These are phyloP conservation scores for Atkinsonella hypoxylon DNA, from an alignment of 2,329 filamentous ascomycete species.

Conservation along the genomic window DNA sequence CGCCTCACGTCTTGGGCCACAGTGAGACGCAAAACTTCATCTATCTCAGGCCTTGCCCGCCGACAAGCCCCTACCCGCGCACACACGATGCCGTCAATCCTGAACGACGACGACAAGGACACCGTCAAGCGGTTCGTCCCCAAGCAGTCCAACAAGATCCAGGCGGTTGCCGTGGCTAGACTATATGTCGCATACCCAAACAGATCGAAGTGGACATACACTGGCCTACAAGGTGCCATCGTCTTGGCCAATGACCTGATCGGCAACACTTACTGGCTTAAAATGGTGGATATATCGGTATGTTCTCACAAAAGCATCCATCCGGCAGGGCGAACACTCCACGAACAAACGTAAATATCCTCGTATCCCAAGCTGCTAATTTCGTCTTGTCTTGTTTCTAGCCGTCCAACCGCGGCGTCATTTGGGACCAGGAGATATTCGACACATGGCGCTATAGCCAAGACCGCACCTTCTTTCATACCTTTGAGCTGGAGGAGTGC, in stretches of 20 bases:
- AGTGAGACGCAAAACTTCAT: neutral
- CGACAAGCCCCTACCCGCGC: slow-evolving; percentile 9
- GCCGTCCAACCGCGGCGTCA: slow-evolving; percentile 69
- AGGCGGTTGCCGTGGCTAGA: slow-evolving; percentile 83
- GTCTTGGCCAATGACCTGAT: slow-evolving; percentile 91
- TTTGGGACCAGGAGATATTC: slow-evolving; percentile 98
- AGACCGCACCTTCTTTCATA: slow-evolving; percentile 94
- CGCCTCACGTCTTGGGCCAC: neutral
- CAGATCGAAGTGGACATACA: slow-evolving; percentile 80
- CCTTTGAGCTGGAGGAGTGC: slow-evolving; percentile 90
- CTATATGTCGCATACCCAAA: slow-evolving; percentile 90
- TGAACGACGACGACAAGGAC: slow-evolving; percentile 90
- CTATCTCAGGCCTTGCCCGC: neutral
- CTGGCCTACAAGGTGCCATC: slow-evolving; percentile 80
- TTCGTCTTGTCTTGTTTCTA: slow-evolving; percentile 19
- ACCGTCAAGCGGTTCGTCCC: slow-evolving; percentile 90
- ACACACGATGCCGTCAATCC: slow-evolving; percentile 46
- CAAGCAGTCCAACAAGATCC: slow-evolving; percentile 93
- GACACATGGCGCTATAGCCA: slow-evolving; percentile 93
- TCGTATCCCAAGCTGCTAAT: neutral
- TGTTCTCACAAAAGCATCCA: slow-evolving; percentile 1
- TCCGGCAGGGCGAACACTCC: too few relatives aligned
- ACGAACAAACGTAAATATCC: neutral
- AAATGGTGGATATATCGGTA: slow-evolving; percentile 93
- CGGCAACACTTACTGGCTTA: slow-evolving; percentile 93